These are phyloP conservation scores for Penicillium sp. DNA, from an alignment of 2,329 filamentous ascomycete species.

Conservation along the genomic window DNA sequence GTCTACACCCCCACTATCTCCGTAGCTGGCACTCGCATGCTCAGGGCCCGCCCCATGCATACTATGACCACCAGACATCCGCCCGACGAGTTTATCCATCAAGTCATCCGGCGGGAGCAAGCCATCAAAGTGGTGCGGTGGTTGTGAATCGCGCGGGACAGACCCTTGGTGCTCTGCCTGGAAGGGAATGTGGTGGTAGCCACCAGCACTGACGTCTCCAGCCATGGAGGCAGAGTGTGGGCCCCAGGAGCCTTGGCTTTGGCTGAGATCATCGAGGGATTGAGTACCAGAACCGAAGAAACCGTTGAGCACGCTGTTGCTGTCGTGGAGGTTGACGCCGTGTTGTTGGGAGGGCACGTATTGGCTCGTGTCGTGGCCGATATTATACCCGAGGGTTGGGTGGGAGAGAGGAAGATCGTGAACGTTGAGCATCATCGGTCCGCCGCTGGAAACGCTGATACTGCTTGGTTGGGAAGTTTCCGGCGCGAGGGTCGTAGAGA, in stretches of 20 bases:
- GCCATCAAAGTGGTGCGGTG: conserved; percentile 29
- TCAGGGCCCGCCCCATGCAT: conserved; percentile 34
- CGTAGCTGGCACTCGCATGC: conserved; percentile 28
- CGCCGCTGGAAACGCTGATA: conserved; percentile 26
- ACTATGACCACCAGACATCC: conserved; percentile 29
- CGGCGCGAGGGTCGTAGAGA: conserved; percentile 27
- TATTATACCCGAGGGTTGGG: conserved; percentile 27
- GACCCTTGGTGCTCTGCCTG: conserved; percentile 28
- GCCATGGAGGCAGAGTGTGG: conserved; percentile 28
- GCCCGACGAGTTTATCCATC: conserved; percentile 36
- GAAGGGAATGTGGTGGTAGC: conserved; percentile 33
- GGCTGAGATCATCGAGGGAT: conserved; percentile 34
- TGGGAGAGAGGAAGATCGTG: conserved; percentile 34
- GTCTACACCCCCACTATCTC: conserved; percentile 30
- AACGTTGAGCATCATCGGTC: conserved; percentile 32
- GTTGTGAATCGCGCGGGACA: conserved; percentile 32
- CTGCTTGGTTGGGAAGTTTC: conserved; percentile 30
- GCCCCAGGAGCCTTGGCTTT: conserved; percentile 29
- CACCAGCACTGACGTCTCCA: conserved; percentile 27
- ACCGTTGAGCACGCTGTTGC: conserved; percentile 28
- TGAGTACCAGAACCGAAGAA: conserved; percentile 30
- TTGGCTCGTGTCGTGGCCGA: conserved; percentile 30
- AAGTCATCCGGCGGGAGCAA: conserved; percentile 33
- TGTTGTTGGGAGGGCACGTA: conserved; percentile 32
- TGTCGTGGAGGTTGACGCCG: conserved; percentile 29